Conservation (phyloP, 805 yeast genomes). For the Cyberlindnera euphorbiae region DNA sequence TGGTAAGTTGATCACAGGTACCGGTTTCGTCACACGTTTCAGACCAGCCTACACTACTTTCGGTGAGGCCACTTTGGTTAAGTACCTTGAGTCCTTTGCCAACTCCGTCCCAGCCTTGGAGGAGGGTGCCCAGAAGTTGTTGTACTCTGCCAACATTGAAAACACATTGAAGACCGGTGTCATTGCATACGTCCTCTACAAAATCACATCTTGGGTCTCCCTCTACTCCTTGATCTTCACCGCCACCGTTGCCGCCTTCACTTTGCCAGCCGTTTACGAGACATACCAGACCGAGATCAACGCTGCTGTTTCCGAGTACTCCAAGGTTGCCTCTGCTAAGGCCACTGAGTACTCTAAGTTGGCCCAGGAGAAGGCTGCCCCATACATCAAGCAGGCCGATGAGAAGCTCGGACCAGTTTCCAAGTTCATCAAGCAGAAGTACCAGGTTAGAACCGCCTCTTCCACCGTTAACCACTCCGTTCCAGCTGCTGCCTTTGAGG, state of each 20-base stretch:
- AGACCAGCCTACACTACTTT: slow-evolving; percentile 51
- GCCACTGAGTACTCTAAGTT: slow-evolving; percentile 38
- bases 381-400: slow-evolving; percentile 53
- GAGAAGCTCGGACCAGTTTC: slow-evolving; percentile 66
- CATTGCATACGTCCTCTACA: slow-evolving; percentile 56
- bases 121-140: slow-evolving; percentile 46
- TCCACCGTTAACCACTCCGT: slow-evolving; percentile 45
- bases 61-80: slow-evolving; percentile 34
- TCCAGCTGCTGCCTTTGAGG: slow-evolving; percentile 12
- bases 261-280: slow-evolving; percentile 71
- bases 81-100: slow-evolving; percentile 39
- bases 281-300: slow-evolving; percentile 76
- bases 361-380: slow-evolving; percentile 54
- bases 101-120: slow-evolving; percentile 47
- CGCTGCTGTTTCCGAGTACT: slow-evolving; percentile 45
- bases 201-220: slow-evolving; percentile 71
- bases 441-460: slow-evolving; percentile 62
- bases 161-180: slow-evolving; percentile 71
- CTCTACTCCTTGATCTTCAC: slow-evolving; percentile 60
- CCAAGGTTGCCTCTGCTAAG: slow-evolving; percentile 46
- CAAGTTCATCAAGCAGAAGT: slow-evolving; percentile 48
- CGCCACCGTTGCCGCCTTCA: slow-evolving; percentile 57
- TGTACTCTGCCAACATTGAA: slow-evolving; percentile 68
- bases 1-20: slow-evolving; percentile 68
- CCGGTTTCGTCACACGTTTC: slow-evolving; percentile 74